phyloP scores from a whole-genome alignment of 2,329 filamentous ascomycete species.

The Mycosphaerella sp. region DNA sequence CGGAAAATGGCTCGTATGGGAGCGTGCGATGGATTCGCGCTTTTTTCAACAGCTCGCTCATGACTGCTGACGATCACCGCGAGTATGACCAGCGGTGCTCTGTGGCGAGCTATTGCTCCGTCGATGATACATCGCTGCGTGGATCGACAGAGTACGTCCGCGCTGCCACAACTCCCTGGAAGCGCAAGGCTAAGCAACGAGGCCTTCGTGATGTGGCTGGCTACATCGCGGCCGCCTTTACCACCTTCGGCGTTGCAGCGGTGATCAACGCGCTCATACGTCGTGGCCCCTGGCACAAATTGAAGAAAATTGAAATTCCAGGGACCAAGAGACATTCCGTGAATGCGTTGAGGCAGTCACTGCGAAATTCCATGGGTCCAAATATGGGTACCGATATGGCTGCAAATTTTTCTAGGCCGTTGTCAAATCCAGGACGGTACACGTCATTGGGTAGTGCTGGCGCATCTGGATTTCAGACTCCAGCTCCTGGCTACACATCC shows the following conservation, averaged over 20 bases:
- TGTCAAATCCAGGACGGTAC: neutral
- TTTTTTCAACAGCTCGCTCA: constrained; percentile 46
- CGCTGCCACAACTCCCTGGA: constrained; percentile 19
- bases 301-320: constrained; percentile 21
- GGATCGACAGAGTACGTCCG: constrained; percentile 21
- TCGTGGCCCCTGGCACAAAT: constrained; percentile 24
- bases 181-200: constrained; percentile 9
- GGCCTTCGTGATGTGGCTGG: constrained; percentile 23
- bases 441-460: neutral
- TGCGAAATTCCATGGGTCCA: constrained; percentile 16
- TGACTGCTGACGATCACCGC: constrained; percentile 26
- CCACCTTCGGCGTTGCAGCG: constrained; percentile 24
- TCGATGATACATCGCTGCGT: constrained; percentile 26
- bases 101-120: constrained; percentile 22
- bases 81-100: constrained; percentile 15
- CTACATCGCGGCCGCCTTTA: constrained; percentile 27
- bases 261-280: constrained; percentile 28
- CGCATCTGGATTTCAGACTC: constrained; percentile 14
- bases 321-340: constrained; percentile 15
- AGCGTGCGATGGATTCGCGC: constrained; percentile 43
- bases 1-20: constrained; percentile 36
- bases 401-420: constrained; percentile 8
- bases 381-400: constrained; percentile 7
- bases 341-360: constrained; percentile 15
- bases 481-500: constrained; percentile 19